Evolutionary conservation across 2,329 filamentous ascomycete genomes (phyloP), one percentile per base, ranked within the genome.

Genomic region (Nemania diffusa): DNA sequence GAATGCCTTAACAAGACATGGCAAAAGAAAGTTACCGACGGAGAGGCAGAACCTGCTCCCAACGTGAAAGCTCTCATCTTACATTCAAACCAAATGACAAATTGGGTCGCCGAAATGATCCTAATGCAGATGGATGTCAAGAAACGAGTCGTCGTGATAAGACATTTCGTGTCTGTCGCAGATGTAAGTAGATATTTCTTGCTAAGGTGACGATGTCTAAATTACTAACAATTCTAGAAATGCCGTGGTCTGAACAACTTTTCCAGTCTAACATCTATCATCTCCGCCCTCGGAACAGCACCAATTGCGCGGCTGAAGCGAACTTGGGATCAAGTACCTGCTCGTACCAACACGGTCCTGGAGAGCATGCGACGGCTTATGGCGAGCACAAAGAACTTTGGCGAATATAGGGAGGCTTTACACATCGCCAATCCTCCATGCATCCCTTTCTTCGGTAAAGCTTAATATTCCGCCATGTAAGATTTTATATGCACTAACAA

Each of bases 81-180:
- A 59, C 96, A 99, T 81, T 98, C 96, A 0, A 99, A 99, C 76
- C 95, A 98, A 79, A 90, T 99, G 84, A 99, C 96, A 5, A 99
- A 98, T 78, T 99, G 96, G 96, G 96, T 98, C 57, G 96, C 96
- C 32, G 95, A 98, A 80, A 98, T 99, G 96, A 98, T 99, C 73
- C 81, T 99, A 69, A 94, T 92, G 0, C 96, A 99, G 80, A 88
- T 91, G 74, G 96, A 99, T 78, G 92, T 97, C 69, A 97, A 96
- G 84, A 97, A 97, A 80, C 89, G 96, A 73, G 95, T 98, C 27
- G 92, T 97, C 37, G 96, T 99, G 51, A 97, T 99, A 80, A 98
- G 98, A 80, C 96, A 98, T 79, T 99, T 98, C 81, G 94, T 99
- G 67, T 89, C 92, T 42, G 94, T 99, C 68, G 96, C 96, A 69